These are phyloP conservation scores for Thalia dealbata DNA, from an alignment of 176 grass and related monocot species.

Conservation along the genomic window DNA sequence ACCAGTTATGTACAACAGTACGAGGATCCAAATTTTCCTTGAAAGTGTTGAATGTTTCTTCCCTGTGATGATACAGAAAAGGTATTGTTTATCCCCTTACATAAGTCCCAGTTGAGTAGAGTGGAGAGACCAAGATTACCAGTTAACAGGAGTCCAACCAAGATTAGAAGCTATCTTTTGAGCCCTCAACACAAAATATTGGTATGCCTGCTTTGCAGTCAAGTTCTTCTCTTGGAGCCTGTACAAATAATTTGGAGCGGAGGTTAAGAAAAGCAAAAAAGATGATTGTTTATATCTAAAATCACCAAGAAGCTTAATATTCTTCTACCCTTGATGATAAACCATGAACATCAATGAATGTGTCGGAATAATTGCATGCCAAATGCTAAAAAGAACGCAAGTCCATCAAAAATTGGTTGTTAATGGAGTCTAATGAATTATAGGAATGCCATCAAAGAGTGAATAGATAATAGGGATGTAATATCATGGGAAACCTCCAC, in stretches of 20 bases:
- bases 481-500: no score
- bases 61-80: constrained; percentile 36
- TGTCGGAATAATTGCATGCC: not conserved
- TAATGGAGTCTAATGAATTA: not conserved
- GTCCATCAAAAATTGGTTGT: not conserved
- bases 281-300: not conserved
- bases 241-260: not conserved
- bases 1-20: constrained; percentile 92
- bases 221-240: constrained; percentile 76
- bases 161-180: constrained; percentile 70
- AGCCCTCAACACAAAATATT: constrained; percentile 88
- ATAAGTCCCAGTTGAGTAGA: not conserved
- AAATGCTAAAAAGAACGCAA: not conserved
- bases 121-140: constrained; percentile 34
- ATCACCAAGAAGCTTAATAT: not conserved
- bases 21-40: constrained; percentile 71
- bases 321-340: not conserved
- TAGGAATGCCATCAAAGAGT: no score
- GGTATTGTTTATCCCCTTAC: not conserved
- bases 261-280: not conserved
- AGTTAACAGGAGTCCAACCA: constrained; percentile 84
- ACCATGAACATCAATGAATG: not conserved
- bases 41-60: constrained; percentile 97
- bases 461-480: no score
- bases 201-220: constrained; percentile 85